A percentile compares a stretch with the other conserved stretches of the same genome.
Conservation (phyloP, 306 rosid species). For the Prunus fruticosa region DNA sequence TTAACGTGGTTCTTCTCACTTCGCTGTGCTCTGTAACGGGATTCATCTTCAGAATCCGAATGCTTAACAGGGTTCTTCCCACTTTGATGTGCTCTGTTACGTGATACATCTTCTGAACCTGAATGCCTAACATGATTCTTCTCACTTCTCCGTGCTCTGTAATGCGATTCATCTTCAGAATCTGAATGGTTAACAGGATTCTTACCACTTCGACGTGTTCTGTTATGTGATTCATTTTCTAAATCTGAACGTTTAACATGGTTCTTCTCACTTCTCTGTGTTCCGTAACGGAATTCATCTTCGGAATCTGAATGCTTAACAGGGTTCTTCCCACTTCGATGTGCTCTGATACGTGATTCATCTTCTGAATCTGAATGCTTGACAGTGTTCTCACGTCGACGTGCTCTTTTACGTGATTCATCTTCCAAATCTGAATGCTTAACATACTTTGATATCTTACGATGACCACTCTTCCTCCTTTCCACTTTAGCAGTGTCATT, state of each 20-base stretch:
- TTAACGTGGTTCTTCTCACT: not conserved
- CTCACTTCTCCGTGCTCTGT: not conserved
- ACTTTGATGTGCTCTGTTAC: not conserved
- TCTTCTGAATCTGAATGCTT: slow-evolving; percentile 4
- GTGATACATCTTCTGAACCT: not conserved
- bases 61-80: not conserved
- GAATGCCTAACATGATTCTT: not conserved
- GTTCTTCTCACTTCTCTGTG: not conserved
- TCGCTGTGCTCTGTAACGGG: not conserved
- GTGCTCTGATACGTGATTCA: too few species aligned
- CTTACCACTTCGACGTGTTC: not conserved
- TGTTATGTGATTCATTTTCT: not conserved
- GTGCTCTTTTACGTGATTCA: not conserved
- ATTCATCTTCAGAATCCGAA: not conserved
- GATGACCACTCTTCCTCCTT: slow-evolving; percentile 33
- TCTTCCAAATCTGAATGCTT: slow-evolving; percentile 24
- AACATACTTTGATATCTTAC: slow-evolving; percentile 29
- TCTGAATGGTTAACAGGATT: not conserved
- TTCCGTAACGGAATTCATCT: not conserved
- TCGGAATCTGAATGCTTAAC: not conserved
- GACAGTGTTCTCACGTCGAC: not conserved
- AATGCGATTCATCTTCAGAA: not conserved
- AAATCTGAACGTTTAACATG: not conserved
- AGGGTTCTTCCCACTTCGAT: not conserved
- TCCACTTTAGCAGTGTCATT: slow-evolving; percentile 40